Percentiles rank a stretch among this genome's conserved stretches.
Conservation (phyloP, 441 rosid species). For the Adansonia madagascariensis region DNA sequence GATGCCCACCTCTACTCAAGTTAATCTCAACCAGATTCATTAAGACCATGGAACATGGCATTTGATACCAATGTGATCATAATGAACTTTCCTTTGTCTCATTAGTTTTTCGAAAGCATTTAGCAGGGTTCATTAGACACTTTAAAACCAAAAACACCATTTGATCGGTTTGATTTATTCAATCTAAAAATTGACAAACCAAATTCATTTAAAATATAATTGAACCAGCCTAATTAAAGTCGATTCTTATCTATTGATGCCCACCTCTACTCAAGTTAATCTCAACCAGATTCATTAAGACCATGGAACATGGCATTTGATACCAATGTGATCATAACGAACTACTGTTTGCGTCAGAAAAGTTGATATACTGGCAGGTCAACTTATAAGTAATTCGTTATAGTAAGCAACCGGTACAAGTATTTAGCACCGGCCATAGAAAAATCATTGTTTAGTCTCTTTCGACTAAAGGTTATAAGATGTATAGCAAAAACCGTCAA, state of each 20-base stretch:
- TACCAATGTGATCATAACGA: not conserved
- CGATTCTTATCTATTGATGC: too few species aligned
- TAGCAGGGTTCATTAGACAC: too few species aligned
- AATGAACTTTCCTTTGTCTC: not conserved
- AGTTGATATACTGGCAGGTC: not conserved
- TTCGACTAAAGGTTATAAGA: constrained; percentile 31
- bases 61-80: not conserved
- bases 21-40: too few species aligned
- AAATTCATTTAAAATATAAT: too few species aligned
- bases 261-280: too few species aligned
- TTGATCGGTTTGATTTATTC: too few species aligned
- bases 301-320: not conserved
- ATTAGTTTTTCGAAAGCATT: too few species aligned
- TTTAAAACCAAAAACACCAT: too few species aligned
- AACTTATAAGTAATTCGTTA: not conserved
- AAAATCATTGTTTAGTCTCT: constrained; percentile 15
- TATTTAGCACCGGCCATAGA: constrained; percentile 2
- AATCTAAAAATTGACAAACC: too few species aligned
- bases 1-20: too few species aligned
- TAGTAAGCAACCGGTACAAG: not conserved
- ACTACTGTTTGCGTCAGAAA: not conserved
- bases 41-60: not conserved
- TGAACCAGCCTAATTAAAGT: too few species aligned
- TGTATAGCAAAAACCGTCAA: constrained; percentile 21
- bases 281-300: too few species aligned